Conservation (phyloP, 2,329 filamentous ascomycete genomes). For the Magnaporthiopsis rhizophila region DNA sequence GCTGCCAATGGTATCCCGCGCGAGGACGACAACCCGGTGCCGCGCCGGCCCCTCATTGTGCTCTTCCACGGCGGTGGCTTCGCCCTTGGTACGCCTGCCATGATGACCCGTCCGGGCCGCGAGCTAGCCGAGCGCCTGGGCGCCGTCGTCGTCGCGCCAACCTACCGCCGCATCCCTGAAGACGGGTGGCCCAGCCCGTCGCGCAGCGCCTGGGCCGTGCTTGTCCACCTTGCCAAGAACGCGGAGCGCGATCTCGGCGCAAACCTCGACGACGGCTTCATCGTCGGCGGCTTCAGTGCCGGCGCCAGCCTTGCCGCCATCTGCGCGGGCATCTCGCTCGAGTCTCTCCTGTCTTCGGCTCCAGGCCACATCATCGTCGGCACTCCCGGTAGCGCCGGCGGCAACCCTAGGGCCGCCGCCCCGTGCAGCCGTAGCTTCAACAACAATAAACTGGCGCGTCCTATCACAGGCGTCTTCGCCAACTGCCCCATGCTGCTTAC, state of each 20-base stretch:
- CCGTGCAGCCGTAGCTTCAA: too few species aligned
- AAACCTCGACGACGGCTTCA: conserved; percentile 11
- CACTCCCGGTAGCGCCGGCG: too few species aligned
- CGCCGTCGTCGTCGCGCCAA: conserved; percentile 9
- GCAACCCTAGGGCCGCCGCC: too few species aligned
- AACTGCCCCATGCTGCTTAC: conserved; percentile 6
- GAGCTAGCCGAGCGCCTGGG: conserved; percentile 9
- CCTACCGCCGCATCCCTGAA: conserved; percentile 10
- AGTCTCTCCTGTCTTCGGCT: conserved; percentile 9
- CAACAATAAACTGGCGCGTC: conserved; percentile 4
- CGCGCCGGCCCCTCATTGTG: conserved; percentile 17
- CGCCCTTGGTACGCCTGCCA: conserved; percentile 13
- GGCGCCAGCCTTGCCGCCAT: conserved; percentile 18
- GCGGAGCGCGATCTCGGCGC: conserved; percentile 8
- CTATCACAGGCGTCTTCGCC: conserved; percentile 9
- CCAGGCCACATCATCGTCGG: conserved; percentile 8
- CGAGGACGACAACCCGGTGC: background rate
- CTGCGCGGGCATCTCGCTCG: conserved; percentile 16
- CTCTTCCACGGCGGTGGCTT: conserved; percentile 23
- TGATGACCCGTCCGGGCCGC: conserved; percentile 6
- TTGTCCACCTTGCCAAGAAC: conserved; percentile 7
- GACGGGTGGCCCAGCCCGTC: conserved; percentile 10
- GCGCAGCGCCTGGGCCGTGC: conserved; percentile 10
- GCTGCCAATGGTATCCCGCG: too few species aligned
- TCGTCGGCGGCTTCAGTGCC: conserved; percentile 12